These are phyloP conservation scores for Botrytis aclada DNA, from an alignment of 2,329 filamentous ascomycete genomes.

Conservation along the genomic window DNA sequence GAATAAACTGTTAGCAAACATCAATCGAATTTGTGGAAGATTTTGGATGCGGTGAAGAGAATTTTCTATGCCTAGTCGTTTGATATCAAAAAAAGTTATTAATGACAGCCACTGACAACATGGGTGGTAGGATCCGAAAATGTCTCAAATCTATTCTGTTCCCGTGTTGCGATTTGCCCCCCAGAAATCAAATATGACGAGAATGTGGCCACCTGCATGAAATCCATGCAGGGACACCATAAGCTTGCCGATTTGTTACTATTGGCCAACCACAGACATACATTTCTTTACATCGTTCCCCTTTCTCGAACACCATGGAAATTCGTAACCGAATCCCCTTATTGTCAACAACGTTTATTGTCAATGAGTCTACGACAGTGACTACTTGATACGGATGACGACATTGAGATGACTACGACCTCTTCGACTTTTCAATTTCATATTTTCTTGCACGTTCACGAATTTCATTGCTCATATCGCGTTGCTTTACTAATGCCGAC, in stretches of 20 bases:
- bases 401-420: not conserved
- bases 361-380: not conserved
- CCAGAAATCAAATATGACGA: not conserved
- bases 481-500: not conserved
- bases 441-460: not conserved
- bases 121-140: constrained; percentile 16
- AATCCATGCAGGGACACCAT: constrained; percentile 18
- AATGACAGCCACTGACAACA: constrained; percentile 18
- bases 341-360: not conserved
- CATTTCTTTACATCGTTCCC: not conserved
- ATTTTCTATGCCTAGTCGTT: not conserved
- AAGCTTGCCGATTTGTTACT: constrained; percentile 1
- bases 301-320: not conserved
- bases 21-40: not conserved
- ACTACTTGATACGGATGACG: not conserved
- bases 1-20: not conserved
- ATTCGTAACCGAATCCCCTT: not conserved
- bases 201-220: constrained; percentile 12
- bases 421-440: not conserved
- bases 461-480: constrained; percentile 7
- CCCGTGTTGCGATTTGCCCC: not conserved
- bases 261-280: constrained; percentile 9
- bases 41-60: not conserved
- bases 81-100: constrained; percentile 3
- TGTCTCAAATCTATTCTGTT: constrained; percentile 1